A percentile compares a stretch with the other conserved stretches of the same genome.
These are phyloP conservation scores for Fagus sylvatica DNA, from an alignment of 306 rosid species.

Conservation along the genomic window DNA sequence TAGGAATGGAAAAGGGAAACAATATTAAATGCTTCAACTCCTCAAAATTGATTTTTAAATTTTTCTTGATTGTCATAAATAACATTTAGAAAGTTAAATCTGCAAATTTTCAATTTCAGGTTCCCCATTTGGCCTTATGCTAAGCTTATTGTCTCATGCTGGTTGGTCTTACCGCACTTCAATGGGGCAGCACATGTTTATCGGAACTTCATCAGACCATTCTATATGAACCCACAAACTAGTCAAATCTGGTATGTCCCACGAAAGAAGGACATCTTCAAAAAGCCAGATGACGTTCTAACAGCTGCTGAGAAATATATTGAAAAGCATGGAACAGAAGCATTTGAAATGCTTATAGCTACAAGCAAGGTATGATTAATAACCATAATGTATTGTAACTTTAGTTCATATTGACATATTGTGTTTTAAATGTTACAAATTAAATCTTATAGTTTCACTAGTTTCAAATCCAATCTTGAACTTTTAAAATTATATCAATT, in stretches of 20 bases:
- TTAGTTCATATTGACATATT: neutral
- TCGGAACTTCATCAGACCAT: slow-evolving; percentile 66
- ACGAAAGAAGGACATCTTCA: slow-evolving; percentile 56
- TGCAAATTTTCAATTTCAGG: slow-evolving; percentile 41
- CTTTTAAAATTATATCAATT: no score
- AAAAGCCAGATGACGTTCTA: slow-evolving; percentile 66
- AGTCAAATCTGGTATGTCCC: slow-evolving; percentile 82
- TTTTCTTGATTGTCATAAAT: neutral
- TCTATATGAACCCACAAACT: slow-evolving; percentile 76
- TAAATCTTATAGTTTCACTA: no score
- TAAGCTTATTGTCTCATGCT: slow-evolving; percentile 73
- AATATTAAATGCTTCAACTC: neutral
- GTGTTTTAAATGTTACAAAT: neutral
- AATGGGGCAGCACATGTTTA: slow-evolving; percentile 92
- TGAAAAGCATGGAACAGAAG: slow-evolving; percentile 78
- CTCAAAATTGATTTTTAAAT: neutral
- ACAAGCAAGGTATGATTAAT: slow-evolving; percentile 48
- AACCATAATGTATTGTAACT: neutral
- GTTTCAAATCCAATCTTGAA: no score
- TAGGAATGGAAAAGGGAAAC: no score
- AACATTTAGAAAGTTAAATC: neutral
- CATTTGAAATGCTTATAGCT: slow-evolving; percentile 70
- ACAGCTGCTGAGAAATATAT: slow-evolving; percentile 80
- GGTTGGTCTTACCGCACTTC: slow-evolving; percentile 94
- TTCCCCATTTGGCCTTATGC: slow-evolving; percentile 81